Percentiles rank a stretch among this genome's conserved stretches.
Evolutionary conservation across 805 yeast genomes (phyloP).

Genomic region (Starmerella potacharoeniae): DNA sequence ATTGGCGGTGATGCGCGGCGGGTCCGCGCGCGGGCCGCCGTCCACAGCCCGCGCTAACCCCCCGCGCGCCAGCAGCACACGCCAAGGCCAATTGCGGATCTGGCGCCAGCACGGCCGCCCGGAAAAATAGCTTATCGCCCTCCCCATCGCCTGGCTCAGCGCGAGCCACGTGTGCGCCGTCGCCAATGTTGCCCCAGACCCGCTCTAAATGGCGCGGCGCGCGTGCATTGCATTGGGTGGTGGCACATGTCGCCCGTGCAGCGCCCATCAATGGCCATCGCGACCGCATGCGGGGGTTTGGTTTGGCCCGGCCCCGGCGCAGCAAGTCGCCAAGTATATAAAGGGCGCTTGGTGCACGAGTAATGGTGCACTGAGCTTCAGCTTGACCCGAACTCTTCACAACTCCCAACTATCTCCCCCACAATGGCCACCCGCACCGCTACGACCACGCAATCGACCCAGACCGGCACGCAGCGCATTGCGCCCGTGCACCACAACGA

Average conservation of each 20-base stretch:
- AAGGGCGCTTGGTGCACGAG: neutral
- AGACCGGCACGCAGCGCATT: conserved; percentile 7
- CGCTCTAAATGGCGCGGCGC: neutral
- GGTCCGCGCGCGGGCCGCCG: too few species aligned
- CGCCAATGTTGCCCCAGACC: neutral
- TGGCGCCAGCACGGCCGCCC: neutral
- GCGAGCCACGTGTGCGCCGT: neutral
- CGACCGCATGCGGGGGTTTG: neutral
- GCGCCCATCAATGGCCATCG: neutral
- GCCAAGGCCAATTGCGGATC: neutral
- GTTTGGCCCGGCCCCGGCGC: neutral
- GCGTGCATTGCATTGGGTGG: neutral
- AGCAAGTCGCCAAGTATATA: neutral
- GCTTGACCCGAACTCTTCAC: neutral
- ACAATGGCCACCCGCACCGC: conserved; percentile 20
- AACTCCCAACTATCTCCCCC: too few species aligned
- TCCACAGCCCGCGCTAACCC: too few species aligned
- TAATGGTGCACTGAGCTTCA: neutral
- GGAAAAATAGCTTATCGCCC: neutral
- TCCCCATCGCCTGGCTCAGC: neutral
- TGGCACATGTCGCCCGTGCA: neutral
- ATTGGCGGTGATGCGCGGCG: too few species aligned
- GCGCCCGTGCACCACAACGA: conserved; percentile 11
- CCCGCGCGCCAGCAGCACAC: too few species aligned
- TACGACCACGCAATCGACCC: conserved; percentile 8